These are phyloP conservation scores for Nannochloris sp. DNA, from an alignment of 139 green algal genomes.

Conservation along the genomic window DNA sequence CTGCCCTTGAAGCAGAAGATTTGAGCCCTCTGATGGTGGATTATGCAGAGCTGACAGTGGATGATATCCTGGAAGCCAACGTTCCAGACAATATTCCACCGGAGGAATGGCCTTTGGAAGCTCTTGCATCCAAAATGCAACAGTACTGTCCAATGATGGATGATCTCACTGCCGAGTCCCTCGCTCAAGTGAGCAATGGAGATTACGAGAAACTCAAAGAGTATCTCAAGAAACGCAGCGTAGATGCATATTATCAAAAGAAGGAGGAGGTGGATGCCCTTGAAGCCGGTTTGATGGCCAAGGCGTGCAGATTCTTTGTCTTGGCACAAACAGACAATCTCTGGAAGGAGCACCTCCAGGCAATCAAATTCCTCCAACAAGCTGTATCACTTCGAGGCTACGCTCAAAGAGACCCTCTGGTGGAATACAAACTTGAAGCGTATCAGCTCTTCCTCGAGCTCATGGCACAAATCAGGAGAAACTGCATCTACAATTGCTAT, in stretches of 20 bases:
- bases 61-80: slow-evolving; percentile 97
- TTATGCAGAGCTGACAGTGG: slow-evolving; percentile 88
- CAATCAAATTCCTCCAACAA: slow-evolving; percentile 97
- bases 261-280: slow-evolving; percentile 58
- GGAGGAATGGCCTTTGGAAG: slow-evolving; percentile 75
- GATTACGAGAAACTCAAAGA: slow-evolving; percentile 62
- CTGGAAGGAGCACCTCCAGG: slow-evolving; percentile 96
- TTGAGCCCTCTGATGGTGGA: slow-evolving; percentile 75
- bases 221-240: slow-evolving; percentile 47
- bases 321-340: slow-evolving; percentile 89
- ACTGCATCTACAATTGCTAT: slow-evolving; percentile 96
- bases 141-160: slow-evolving; percentile 92
- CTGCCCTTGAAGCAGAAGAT: slow-evolving; percentile 59
- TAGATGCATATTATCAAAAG: slow-evolving; percentile 73
- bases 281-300: slow-evolving; percentile 63
- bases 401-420: slow-evolving; percentile 86
- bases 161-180: slow-evolving; percentile 42
- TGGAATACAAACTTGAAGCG: slow-evolving; percentile 98
- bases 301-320: slow-evolving; percentile 92
- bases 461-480: slow-evolving; percentile 82
- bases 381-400: slow-evolving; percentile 86
- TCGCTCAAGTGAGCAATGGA: slow-evolving; percentile 18
- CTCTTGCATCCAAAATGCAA: slow-evolving; percentile 77
- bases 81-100: slow-evolving; percentile 49
- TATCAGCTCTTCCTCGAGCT: slow-evolving; percentile 83